Conservation (phyloP, 2,329 filamentous ascomycete genomes). For the Aureobasidium sp. region DNA sequence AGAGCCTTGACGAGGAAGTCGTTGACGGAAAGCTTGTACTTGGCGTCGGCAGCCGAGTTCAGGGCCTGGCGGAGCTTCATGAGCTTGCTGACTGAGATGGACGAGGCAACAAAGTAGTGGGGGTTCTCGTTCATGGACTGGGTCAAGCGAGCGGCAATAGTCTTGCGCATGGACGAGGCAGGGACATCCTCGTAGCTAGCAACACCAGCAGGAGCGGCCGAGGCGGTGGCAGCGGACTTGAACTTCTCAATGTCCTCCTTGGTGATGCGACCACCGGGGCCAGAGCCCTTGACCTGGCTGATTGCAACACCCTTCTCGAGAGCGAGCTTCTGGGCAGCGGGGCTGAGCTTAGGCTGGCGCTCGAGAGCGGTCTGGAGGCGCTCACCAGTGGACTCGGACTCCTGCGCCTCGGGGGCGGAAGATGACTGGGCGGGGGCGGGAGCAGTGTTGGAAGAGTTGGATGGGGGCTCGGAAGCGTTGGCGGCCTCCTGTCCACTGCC, state of each 20-base stretch:
- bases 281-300: slow-evolving; percentile 74
- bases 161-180: slow-evolving; percentile 92
- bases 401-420: slow-evolving; percentile 49
- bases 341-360: slow-evolving; percentile 64
- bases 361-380: slow-evolving; percentile 77
- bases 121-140: slow-evolving; percentile 90
- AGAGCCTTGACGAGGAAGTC: slow-evolving; percentile 99
- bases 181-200: slow-evolving; percentile 74
- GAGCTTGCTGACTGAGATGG: slow-evolving; percentile 87
- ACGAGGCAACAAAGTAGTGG: slow-evolving; percentile 93
- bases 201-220: slow-evolving; percentile 41
- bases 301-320: slow-evolving; percentile 75
- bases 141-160: slow-evolving; percentile 82
- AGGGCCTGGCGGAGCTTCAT: slow-evolving; percentile 91
- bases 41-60: slow-evolving; percentile 78
- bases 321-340: slow-evolving; percentile 71
- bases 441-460: slow-evolving; percentile 49
- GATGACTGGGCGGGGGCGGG: slow-evolving; percentile 42
- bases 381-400: slow-evolving; percentile 65
- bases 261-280: slow-evolving; percentile 77
- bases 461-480: slow-evolving; percentile 52
- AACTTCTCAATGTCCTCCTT: slow-evolving; percentile 90
- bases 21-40: slow-evolving; percentile 99
- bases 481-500: slow-evolving; percentile 56
- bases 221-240: slow-evolving; percentile 37